Conservation (phyloP, 164 flowering plant genomes). For the Tinospora cordifolia region DNA sequence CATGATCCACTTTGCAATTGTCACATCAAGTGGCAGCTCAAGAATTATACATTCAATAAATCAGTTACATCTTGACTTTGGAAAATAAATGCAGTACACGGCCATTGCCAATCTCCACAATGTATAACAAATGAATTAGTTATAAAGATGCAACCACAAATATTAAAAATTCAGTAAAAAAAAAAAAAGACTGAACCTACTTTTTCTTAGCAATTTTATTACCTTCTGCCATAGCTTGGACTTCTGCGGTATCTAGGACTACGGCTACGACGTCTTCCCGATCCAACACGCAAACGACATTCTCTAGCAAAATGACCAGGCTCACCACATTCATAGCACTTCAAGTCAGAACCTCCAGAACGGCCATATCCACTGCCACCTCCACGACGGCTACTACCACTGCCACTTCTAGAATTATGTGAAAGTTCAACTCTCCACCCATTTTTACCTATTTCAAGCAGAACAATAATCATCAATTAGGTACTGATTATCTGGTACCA, state of each 20-base stretch:
- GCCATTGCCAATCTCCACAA: not conserved
- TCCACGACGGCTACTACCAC: slow-evolving; percentile 28
- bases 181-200: not conserved
- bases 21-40: too few relatives aligned
- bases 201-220: slow-evolving; percentile 18
- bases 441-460: slow-evolving; percentile 55
- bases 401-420: slow-evolving; percentile 75
- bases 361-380: slow-evolving; percentile 71
- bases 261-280: slow-evolving; percentile 79
- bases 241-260: slow-evolving; percentile 78
- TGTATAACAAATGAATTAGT: too few relatives aligned
- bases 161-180: not conserved
- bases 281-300: slow-evolving; percentile 65
- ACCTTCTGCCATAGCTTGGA: slow-evolving; percentile 95
- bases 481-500: too few relatives aligned
- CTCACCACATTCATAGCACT: slow-evolving; percentile 96
- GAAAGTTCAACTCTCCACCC: slow-evolving; percentile 96
- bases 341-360: slow-evolving; percentile 75
- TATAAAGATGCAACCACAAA: not conserved
- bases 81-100: too few relatives aligned
- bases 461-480: not conserved
- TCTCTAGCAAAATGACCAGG: slow-evolving; percentile 97
- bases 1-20: too few relatives aligned
- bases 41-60: too few relatives aligned
- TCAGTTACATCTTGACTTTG: too few relatives aligned